Percentiles rank a stretch among this genome's conserved stretches.
These are phyloP conservation scores for Penicillium pulvis DNA, from an alignment of 495 filamentous ascomycete genomes.

Conservation along the genomic window DNA sequence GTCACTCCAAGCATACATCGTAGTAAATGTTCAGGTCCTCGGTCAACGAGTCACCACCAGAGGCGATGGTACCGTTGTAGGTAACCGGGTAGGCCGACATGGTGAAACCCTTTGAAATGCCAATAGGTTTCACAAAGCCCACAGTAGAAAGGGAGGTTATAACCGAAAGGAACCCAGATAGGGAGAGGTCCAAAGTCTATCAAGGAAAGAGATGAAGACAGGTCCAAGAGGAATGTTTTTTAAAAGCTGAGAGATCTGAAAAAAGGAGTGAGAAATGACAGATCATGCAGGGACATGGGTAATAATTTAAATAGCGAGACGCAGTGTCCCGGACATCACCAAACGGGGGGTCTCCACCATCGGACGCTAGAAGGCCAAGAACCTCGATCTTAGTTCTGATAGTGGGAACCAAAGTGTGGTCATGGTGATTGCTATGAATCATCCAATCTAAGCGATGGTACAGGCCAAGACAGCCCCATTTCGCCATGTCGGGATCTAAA, in stretches of 20 bases:
- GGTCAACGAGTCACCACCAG: slow-evolving; percentile 73
- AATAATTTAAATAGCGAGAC: slow-evolving; percentile 30
- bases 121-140: slow-evolving; percentile 8
- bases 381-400: slow-evolving; percentile 30
- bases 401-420: slow-evolving; percentile 23
- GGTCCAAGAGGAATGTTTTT: background rate
- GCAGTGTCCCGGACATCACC: slow-evolving; percentile 3
- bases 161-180: slow-evolving; percentile 2
- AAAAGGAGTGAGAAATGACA: slow-evolving; percentile 22
- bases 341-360: slow-evolving; percentile 22
- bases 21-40: slow-evolving; percentile 82
- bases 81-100: slow-evolving; percentile 47
- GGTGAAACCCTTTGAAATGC: slow-evolving; percentile 15
- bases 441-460: slow-evolving; percentile 25
- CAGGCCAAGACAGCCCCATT: slow-evolving; percentile 21
- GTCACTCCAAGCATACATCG: slow-evolving; percentile 54
- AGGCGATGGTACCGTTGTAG: slow-evolving; percentile 66
- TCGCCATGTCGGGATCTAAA: slow-evolving; percentile 18
- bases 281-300: slow-evolving; percentile 29
- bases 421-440: slow-evolving; percentile 31
- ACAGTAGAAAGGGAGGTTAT: background rate
- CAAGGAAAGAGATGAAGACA: background rate
- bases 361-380: slow-evolving; percentile 23
- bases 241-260: slow-evolving; percentile 2
- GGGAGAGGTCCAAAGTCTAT: slow-evolving; percentile 1